Evolutionary conservation across 202 grass and related monocot genomes (phyloP).

Genomic region (Setaria viridis): DNA sequence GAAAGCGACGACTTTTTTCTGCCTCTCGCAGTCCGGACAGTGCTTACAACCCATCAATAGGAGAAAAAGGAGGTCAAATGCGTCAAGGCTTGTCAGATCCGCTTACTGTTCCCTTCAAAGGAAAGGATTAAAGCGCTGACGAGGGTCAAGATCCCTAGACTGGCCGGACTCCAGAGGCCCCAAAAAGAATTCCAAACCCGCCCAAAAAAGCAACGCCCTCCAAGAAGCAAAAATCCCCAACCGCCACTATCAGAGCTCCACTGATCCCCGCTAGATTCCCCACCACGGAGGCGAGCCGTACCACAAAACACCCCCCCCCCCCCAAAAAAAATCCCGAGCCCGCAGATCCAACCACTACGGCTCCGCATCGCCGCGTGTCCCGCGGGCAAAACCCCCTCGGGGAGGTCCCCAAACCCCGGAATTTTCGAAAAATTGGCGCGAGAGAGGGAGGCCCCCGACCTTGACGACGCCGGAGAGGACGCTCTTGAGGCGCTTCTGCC

Average conservation of each 20-base stretch:
- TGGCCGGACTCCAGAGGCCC: conserved; percentile 27
- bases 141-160: conserved; percentile 66
- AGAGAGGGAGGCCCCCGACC: conserved; percentile 28
- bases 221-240: conserved; percentile 51
- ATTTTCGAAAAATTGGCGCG: conserved; percentile 44
- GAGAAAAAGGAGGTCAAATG: conserved; percentile 52
- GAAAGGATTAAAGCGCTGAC: conserved; percentile 74
- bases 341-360: conserved; percentile 59
- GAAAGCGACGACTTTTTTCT: conserved; percentile 53
- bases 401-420: conserved; percentile 34
- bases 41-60: conserved; percentile 32
- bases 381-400: conserved; percentile 47
- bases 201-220: conserved; percentile 64
- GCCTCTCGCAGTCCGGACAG: conserved; percentile 23
- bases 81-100: conserved; percentile 67
- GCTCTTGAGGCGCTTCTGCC: conserved; percentile 70
- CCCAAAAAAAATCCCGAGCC: conserved; percentile 35
- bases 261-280: conserved; percentile 59
- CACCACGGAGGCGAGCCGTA: conserved; percentile 38
- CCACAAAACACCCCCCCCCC: conserved; percentile 6
- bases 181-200: conserved; percentile 49
- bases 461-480: conserved; percentile 57
- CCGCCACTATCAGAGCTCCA: conserved; percentile 38
- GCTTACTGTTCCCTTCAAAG: conserved; percentile 47
- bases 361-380: conserved; percentile 56